Conservation (phyloP, 2,329 filamentous ascomycete species). For the Ceratocystis alfenasii region DNA sequence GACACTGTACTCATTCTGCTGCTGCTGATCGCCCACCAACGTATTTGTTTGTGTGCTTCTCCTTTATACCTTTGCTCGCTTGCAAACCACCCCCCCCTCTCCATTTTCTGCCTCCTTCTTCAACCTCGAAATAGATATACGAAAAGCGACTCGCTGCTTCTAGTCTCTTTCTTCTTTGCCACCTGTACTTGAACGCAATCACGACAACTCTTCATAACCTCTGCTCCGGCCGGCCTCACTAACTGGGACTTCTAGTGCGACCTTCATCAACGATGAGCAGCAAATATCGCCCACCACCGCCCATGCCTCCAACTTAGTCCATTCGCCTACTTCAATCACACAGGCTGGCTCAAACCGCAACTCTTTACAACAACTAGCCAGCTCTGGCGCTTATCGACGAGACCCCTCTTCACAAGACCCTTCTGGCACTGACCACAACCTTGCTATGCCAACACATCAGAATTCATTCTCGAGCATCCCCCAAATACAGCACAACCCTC, state of each 20-base stretch:
- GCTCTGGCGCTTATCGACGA: constrained; percentile 5
- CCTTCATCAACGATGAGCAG: constrained; percentile 31
- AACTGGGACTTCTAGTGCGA: constrained; percentile 23
- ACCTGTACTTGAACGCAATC: constrained; percentile 24
- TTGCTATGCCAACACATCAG: background rate
- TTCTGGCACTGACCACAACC: constrained; percentile 32
- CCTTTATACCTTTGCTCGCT: background rate
- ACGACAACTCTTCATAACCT: constrained; percentile 25
- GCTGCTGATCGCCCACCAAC: background rate
- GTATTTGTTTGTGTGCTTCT: background rate
- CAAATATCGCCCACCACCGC: constrained; percentile 42
- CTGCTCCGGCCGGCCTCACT: background rate
- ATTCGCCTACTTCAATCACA: constrained; percentile 29
- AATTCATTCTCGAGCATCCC: constrained; percentile 33
- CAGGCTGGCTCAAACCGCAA: constrained; percentile 29
- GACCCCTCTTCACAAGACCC: constrained; percentile 40
- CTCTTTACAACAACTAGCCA: constrained; percentile 27
- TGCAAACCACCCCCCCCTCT: background rate
- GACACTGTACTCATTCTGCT: background rate
- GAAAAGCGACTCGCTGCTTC: background rate
- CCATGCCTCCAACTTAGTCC: constrained; percentile 34
- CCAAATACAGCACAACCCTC: constrained; percentile 47
- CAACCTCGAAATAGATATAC: background rate
- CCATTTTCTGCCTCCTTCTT: background rate
- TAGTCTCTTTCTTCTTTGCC: background rate